Conservation (phyloP, 495 filamentous ascomycete species). For the Neurospora sp. region DNA sequence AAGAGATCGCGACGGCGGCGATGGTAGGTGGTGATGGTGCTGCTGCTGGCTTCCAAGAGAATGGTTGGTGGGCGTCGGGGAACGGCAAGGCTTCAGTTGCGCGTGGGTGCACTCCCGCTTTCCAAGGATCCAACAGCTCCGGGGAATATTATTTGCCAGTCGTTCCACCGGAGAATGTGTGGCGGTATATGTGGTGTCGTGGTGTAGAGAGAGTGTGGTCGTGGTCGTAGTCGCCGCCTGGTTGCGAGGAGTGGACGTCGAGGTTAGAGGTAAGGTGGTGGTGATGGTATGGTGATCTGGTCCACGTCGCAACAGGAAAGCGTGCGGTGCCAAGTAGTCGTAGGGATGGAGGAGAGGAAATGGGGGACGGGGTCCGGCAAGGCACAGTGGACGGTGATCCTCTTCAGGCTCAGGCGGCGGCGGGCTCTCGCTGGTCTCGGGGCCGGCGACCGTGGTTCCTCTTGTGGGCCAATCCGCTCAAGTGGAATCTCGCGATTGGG, state of each 20-base stretch:
- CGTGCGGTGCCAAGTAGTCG: neutral
- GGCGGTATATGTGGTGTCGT: neutral
- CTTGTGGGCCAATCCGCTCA: constrained; percentile 19
- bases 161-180: neutral
- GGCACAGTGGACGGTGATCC: neutral
- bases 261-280: neutral
- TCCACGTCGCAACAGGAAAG: neutral
- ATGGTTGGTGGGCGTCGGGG: neutral
- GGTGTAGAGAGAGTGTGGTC: neutral
- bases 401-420: neutral
- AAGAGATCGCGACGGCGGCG: neutral
- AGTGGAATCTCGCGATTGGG: constrained; percentile 11
- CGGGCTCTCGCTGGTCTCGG: neutral
- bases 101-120: neutral
- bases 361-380: neutral
- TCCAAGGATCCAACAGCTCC: neutral
- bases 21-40: neutral
- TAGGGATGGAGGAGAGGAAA: neutral
- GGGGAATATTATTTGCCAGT: neutral
- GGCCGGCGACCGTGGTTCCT: constrained; percentile 2
- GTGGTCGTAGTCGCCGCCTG: neutral
- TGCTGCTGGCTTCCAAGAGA: neutral
- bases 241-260: neutral
- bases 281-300: neutral
- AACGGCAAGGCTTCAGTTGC: neutral